Evolutionary conservation across 352 stramenopile genomes (phyloP), one percentile per base, ranked within the genome.

Genomic region (Thraustochytrium striatum): DNA sequence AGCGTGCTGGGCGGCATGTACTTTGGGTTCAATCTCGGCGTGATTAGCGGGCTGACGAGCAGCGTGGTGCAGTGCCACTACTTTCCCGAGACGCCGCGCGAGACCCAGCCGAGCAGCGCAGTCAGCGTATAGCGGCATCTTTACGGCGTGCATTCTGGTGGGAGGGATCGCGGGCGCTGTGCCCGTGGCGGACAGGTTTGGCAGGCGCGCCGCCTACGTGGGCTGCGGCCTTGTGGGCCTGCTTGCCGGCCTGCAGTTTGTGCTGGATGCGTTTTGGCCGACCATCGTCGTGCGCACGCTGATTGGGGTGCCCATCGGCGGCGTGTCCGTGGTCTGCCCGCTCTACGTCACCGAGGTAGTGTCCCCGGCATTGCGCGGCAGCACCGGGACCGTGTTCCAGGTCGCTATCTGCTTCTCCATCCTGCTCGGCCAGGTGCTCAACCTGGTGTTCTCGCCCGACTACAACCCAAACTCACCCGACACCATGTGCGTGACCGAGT

Each of bases 111-210:
- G 41, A 70, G 35, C 5, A 32, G 35, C 53, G 16, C 59, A 70
- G 38, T 70, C 59, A 0, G 53, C 59, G 36, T 70, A 70, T 33
- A 9, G 32, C 8, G 65, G 65, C 25, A 19, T 75, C n/a, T 75
- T 75, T n/a, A 75, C 65, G 50, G 65, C 65, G 39, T 75, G 65
- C 41, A 75, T 75, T 7, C 65, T 75, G 19, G 65, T 75, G 13
- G 65, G 65, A n/a, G 65, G 65, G n/a, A 75, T 75, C 39, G 11
- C 52, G 7, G 65, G 65, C 35, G 52, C 65, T 28, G 65, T 75
- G 21, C 65, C 65, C 7, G 65, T 75, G 11, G 65, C 65, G 16
- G 65, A 75, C 44, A 8, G 16, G 2, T 75, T 43, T 2, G 65
- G 65, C 1, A 30, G 65, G 21, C 44, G 52, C 16, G 32, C 21